These are phyloP conservation scores for Phytophthora sansomeana DNA, from an alignment of 352 stramenopile genomes.

Conservation along the genomic window DNA sequence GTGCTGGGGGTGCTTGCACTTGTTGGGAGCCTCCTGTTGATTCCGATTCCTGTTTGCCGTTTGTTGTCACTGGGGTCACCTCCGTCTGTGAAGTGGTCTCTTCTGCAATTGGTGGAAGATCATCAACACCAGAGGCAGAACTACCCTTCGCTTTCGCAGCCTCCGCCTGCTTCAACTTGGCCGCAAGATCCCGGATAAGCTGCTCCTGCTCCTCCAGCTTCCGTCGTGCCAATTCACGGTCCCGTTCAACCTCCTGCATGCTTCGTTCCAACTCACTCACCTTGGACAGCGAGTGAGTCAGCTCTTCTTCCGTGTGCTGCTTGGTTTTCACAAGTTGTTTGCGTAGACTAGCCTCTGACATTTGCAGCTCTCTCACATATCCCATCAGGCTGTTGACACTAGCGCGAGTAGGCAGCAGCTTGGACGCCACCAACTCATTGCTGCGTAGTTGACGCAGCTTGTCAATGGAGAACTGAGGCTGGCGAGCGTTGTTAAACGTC, in stretches of 20 bases:
- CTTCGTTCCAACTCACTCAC: slow-evolving; percentile 55
- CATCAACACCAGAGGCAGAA: slow-evolving; percentile 15
- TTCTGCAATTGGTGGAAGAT: slow-evolving; percentile 38
- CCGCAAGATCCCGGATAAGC: slow-evolving; percentile 47
- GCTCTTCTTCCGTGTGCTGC: slow-evolving; percentile 62
- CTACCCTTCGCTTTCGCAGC: slow-evolving; percentile 20
- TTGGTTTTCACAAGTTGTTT: slow-evolving; percentile 64
- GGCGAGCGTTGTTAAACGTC: slow-evolving; percentile 36
- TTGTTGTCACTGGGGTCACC: neutral
- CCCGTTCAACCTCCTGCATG: slow-evolving; percentile 49
- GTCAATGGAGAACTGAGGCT: slow-evolving; percentile 44
- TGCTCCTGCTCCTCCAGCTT: slow-evolving; percentile 56
- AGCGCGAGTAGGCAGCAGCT: slow-evolving; percentile 62
- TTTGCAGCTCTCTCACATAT: slow-evolving; percentile 78
- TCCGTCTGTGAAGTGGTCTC: slow-evolving; percentile 21
- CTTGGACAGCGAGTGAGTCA: slow-evolving; percentile 50
- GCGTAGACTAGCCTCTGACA: slow-evolving; percentile 68
- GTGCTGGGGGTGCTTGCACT: neutral
- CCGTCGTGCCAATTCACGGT: slow-evolving; percentile 38
- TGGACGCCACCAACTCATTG: slow-evolving; percentile 59
- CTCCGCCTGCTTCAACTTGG: slow-evolving; percentile 46
- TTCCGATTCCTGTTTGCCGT: neutral
- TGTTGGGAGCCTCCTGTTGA: neutral
- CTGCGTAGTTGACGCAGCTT: slow-evolving; percentile 36
- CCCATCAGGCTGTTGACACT: slow-evolving; percentile 77